A percentile compares a stretch with the other conserved stretches of the same genome.
These are phyloP conservation scores for sunflower (Helianthus annuus) DNA, from an alignment of 129 eudicot species.

Conservation along the genomic window DNA sequence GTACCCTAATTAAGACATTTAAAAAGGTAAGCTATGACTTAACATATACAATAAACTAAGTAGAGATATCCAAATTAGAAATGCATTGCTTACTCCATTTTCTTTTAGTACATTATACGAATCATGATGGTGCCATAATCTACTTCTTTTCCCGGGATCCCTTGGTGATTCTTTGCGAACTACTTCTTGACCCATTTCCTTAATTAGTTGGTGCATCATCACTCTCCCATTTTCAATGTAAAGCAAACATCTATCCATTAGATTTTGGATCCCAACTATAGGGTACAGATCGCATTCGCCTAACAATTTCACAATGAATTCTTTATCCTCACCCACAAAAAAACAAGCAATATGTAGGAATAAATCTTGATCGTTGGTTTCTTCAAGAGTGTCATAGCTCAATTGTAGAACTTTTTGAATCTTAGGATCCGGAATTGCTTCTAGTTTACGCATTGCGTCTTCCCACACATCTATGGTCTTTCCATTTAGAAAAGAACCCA, in stretches of 20 bases:
- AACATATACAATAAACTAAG: not conserved
- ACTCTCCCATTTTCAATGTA: not conserved
- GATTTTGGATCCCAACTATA: conserved; percentile 8
- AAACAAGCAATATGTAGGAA: conserved; percentile 29
- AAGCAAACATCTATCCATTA: not conserved
- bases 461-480: conserved; percentile 24
- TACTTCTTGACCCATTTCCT: conserved; percentile 28
- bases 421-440: conserved; percentile 11
- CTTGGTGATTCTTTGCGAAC: conserved; percentile 30
- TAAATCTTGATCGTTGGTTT: conserved; percentile 11
- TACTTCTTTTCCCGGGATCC: conserved; percentile 19
- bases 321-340: conserved; percentile 26
- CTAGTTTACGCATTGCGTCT: conserved; percentile 26
- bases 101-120: conserved; percentile 19
- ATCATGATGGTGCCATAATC: conserved; percentile 32
- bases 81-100: conserved; percentile 1
- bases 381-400: conserved; percentile 28
- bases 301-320: conserved; percentile 4
- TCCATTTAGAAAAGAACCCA: not conserved
- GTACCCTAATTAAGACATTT: conserved; percentile 19
- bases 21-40: not conserved
- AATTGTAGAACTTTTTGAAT: conserved; percentile 15
- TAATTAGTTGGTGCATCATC: not conserved
- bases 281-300: conserved; percentile 10
- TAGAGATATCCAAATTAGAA: too few species aligned